Evolutionary conservation across 768 basidiomycete species (phyloP).

Genomic region (Dioszegia crocea): DNA sequence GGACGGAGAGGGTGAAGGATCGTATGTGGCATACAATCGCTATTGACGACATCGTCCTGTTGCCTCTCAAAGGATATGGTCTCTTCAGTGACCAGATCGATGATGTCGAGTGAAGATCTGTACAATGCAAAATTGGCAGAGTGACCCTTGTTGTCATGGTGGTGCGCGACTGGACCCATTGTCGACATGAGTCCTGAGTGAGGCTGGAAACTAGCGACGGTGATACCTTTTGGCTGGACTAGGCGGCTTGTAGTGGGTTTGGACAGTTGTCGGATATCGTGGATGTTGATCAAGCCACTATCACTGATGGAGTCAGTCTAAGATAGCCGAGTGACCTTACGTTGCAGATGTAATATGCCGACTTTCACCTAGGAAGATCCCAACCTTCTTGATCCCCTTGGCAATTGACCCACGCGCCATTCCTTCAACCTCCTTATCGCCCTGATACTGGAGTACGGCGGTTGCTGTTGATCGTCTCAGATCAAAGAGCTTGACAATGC

Average conservation of each 20-base stretch:
- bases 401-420: neutral
- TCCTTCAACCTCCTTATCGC: neutral
- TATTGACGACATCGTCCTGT: constrained; percentile 2
- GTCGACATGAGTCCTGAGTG: constrained; percentile 42
- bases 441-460: constrained; percentile 21
- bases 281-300: constrained; percentile 35
- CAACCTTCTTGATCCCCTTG: constrained; percentile 20
- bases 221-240: constrained; percentile 28
- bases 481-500: constrained; percentile 34
- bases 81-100: constrained; percentile 20
- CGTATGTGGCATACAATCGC: constrained; percentile 28
- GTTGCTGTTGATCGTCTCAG: constrained; percentile 20
- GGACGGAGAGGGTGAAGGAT: constrained; percentile 36
- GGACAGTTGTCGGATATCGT: constrained; percentile 29
- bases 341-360: constrained; percentile 30
- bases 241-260: constrained; percentile 16
- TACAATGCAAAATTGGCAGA: constrained; percentile 20
- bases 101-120: constrained; percentile 13
- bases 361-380: constrained; percentile 37
- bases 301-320: constrained; percentile 18
- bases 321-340: constrained; percentile 18
- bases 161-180: constrained; percentile 13
- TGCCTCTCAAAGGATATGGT: constrained; percentile 15
- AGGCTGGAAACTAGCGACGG: constrained; percentile 32
- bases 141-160: neutral